A percentile compares a stretch with the other conserved stretches of the same genome.
phyloP scores from a whole-genome alignment of 225 moss, liverwort and hornwort genomes.

The Lunularia cruciata region DNA sequence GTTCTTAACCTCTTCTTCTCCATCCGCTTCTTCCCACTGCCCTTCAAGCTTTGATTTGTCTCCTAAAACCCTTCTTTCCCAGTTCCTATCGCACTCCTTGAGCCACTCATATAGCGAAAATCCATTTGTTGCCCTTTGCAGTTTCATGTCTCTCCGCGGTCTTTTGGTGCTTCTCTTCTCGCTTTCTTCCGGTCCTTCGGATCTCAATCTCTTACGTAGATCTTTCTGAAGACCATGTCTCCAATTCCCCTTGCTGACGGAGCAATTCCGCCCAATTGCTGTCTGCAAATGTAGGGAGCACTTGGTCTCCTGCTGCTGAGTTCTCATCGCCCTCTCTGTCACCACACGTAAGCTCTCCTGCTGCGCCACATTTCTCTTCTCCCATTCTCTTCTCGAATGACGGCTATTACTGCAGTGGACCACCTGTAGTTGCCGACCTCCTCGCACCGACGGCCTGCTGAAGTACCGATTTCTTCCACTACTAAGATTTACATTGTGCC shows the following conservation, averaged over 20 bases:
- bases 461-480: neutral
- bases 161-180: constrained; percentile 4
- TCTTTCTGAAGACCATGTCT: constrained; percentile 53
- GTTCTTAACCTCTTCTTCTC: neutral
- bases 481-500: neutral
- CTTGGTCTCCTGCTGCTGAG: constrained; percentile 31
- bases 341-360: constrained; percentile 50
- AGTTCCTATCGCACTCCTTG: constrained; percentile 36
- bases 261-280: neutral
- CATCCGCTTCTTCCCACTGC: neutral
- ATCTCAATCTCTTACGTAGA: constrained; percentile 47
- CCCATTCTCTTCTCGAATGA: constrained; percentile 41
- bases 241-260: constrained; percentile 11
- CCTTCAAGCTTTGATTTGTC: neutral
- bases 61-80: constrained; percentile 8
- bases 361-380: constrained; percentile 38
- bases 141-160: constrained; percentile 11
- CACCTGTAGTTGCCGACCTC: neutral
- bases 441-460: neutral
- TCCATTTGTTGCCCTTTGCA: constrained; percentile 15
- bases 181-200: constrained; percentile 25
- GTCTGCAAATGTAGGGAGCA: neutral
- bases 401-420: constrained; percentile 2
- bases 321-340: constrained; percentile 26
- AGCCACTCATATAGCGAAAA: constrained; percentile 53